Percentiles rank a stretch among this genome's conserved stretches.
Conservation (phyloP, 2,329 filamentous ascomycete species). For the Aspergillus eucalypticola region DNA sequence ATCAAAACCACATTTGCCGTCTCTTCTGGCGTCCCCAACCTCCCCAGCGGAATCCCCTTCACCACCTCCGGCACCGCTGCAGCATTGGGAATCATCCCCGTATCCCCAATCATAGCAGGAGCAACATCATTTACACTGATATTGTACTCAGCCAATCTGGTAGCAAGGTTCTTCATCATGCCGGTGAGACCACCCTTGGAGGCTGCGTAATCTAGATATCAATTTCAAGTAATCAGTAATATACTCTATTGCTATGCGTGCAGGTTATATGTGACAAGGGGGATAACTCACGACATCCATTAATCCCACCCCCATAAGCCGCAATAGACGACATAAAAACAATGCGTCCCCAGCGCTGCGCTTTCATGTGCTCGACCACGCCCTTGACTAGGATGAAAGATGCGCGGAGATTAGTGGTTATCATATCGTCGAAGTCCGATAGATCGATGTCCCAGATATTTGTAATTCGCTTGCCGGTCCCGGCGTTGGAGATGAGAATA, state of each 20-base stretch:
- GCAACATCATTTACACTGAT: conserved; percentile 69
- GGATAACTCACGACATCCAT: conserved; percentile 54
- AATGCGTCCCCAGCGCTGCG: conserved; percentile 63
- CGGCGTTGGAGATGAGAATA: conserved; percentile 67
- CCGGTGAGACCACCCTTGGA: conserved; percentile 63
- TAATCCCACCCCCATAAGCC: conserved; percentile 63
- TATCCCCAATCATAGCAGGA: conserved; percentile 67
- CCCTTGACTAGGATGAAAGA: conserved; percentile 64
- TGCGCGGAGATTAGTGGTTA: conserved; percentile 63
- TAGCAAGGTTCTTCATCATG: conserved; percentile 66
- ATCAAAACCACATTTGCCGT: conserved; percentile 63
- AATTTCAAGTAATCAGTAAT: too few species aligned
- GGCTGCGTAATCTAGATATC: conserved; percentile 52
- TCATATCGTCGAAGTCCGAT: conserved; percentile 63
- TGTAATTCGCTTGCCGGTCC: conserved; percentile 61
- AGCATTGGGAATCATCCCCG: conserved; percentile 62
- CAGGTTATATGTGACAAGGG: too few species aligned
- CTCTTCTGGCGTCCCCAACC: conserved; percentile 61
- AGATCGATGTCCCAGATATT: conserved; percentile 59
- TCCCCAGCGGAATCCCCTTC: conserved; percentile 59
- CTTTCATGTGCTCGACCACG: conserved; percentile 61
- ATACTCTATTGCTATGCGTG: too few species aligned
- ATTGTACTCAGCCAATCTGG: conserved; percentile 59
- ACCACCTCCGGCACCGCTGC: conserved; percentile 62
- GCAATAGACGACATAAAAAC: conserved; percentile 66